Base-by-base conservation (phyloP, 73 alveolate genomes). In the Symbiodinium pilosum region DNA sequence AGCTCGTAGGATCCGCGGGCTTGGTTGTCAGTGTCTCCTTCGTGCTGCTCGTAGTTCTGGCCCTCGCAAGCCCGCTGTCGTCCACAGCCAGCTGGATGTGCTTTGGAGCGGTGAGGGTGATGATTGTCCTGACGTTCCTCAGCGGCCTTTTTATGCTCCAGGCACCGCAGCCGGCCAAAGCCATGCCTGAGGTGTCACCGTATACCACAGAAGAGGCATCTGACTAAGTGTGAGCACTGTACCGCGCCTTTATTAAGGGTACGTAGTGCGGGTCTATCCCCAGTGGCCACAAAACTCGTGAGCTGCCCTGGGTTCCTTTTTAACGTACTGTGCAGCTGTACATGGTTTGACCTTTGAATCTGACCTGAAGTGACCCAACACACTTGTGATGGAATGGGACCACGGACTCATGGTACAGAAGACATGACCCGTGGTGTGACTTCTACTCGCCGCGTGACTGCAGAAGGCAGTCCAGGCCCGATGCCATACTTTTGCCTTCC, bases 181-280 rank as follows among this genome's bases (percentile, higher is more conserved):
- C 56, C 43, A 4, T 41, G 43, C 68, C 86, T 2, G 86, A 87
- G 1, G 94, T 71, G 39, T 87, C 94, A 8, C 73, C 94, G 6
- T 87, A 87, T 43, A 39, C 84, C 52, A 54, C 86, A 41, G 94
- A 87, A 59, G 83, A 54, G 12, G 41, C 77, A 64, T 64, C 81
- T 47, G 59, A 6, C 59, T 47, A 6, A 47, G 59, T 47, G 14
- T 47, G 59, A 9, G 21, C 14, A 47, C 59, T 47, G 21, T 47
- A 6, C n/a, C n/a, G n/a, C n/a, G n/a, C 9, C 32, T 64, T 64
- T 64, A 64, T 64, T 38, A 64, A 64, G 9, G 32, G 81, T 28
- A 28, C 41, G 39, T 28, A 64, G 81, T 64, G 81, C 30, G 59
- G 59, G 59, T 47, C 59, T 47, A 47, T 64, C 81, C 81, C 24